A percentile compares a stretch with the other conserved stretches of the same genome.
Conservation (phyloP, 2,329 filamentous ascomycete species). For the Cercospora nicotianae region DNA sequence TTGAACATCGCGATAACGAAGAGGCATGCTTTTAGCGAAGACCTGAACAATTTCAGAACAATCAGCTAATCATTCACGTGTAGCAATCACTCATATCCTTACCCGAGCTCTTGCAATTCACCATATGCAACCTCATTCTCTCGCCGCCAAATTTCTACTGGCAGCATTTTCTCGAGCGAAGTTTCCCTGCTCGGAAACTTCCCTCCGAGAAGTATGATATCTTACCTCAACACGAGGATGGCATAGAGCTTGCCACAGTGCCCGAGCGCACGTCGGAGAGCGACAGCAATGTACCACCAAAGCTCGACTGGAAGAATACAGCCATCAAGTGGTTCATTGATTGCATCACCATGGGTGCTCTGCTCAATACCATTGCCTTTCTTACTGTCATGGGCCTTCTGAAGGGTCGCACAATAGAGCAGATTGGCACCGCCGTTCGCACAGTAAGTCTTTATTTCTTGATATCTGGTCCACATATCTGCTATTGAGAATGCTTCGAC, state of each 20-base stretch:
- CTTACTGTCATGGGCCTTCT: conserved; percentile 3
- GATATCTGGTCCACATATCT: neutral
- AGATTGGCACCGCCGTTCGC: conserved; percentile 1
- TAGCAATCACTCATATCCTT: neutral
- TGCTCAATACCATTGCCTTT: conserved; percentile 10
- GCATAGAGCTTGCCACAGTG: neutral
- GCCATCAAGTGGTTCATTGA: conserved; percentile 10
- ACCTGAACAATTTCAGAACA: too few relatives aligned
- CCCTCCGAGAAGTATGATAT: neutral
- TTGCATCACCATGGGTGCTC: conserved; percentile 6
- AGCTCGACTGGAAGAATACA: conserved; percentile 3
- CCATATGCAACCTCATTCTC: neutral
- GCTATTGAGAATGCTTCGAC: neutral
- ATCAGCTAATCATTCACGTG: neutral
- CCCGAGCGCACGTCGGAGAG: neutral
- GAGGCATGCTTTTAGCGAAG: neutral
- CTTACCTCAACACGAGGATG: neutral
- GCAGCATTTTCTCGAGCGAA: conserved; percentile 8
- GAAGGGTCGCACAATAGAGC: neutral
- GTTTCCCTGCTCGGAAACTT: neutral
- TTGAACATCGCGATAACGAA: neutral
- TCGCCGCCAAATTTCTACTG: conserved; percentile 6
- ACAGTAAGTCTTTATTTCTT: neutral
- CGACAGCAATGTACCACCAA: neutral
- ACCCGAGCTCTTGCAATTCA: neutral